These are phyloP conservation scores for Fusarium sp. DNA, from an alignment of 2,329 filamentous ascomycete genomes.

Conservation along the genomic window DNA sequence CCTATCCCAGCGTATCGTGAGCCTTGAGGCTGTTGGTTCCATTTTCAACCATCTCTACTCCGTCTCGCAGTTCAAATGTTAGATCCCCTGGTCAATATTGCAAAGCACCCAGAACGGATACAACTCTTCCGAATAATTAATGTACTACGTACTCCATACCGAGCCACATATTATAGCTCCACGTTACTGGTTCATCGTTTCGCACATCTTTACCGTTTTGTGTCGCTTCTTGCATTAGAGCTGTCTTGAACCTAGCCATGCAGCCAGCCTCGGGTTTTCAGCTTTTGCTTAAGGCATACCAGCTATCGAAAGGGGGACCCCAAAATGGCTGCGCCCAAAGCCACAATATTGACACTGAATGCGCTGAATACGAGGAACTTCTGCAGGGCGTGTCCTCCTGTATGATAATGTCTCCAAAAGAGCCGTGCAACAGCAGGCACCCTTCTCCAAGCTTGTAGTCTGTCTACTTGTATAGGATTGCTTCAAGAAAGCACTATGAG, in stretches of 20 bases:
- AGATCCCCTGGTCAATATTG: not conserved
- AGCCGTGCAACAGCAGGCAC: not conserved
- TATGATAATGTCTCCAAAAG: not conserved
- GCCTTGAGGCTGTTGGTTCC: not conserved
- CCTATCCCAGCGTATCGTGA: slow-evolving; percentile 5
- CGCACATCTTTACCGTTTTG: slow-evolving; percentile 1
- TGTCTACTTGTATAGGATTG: too few species aligned
- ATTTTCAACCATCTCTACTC: not conserved
- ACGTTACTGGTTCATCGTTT: not conserved
- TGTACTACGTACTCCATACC: too few species aligned
- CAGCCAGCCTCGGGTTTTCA: slow-evolving; percentile 31
- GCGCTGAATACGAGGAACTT: not conserved
- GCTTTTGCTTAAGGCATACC: slow-evolving; percentile 16
- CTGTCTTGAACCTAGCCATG: not conserved
- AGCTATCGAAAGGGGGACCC: slow-evolving; percentile 5
- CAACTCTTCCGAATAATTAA: not conserved
- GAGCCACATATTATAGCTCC: not conserved
- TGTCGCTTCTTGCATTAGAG: slow-evolving; percentile 8
- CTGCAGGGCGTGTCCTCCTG: not conserved
- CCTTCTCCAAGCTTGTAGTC: not conserved
- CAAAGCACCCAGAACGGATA: not conserved
- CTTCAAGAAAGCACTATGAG: too few species aligned
- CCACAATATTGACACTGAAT: slow-evolving; percentile 15
- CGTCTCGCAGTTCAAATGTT: not conserved
- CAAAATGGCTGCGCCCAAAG: slow-evolving; percentile 6